Percentiles rank a stretch among this genome's conserved stretches.
Evolutionary conservation across 176 grass and related monocot genomes (phyloP).

Genomic region (Carex cristatella): DNA sequence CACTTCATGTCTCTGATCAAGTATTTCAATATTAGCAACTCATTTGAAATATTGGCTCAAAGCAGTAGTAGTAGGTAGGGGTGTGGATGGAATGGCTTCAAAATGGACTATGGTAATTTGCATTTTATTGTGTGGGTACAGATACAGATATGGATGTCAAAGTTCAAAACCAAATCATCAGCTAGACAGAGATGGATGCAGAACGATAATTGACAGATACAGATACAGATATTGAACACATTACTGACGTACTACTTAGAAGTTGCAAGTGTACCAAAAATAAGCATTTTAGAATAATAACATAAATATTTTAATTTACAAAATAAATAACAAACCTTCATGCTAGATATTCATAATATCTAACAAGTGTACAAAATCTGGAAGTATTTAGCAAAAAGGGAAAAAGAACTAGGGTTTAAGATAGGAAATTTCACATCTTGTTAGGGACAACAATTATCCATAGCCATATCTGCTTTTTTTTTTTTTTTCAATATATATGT

Average conservation of each 20-base stretch:
- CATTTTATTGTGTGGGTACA: background rate
- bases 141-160: background rate
- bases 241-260: background rate
- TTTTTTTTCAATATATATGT: background rate
- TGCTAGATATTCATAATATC: background rate
- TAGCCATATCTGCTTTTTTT: background rate
- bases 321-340: background rate
- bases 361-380: background rate
- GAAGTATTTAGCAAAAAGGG: background rate
- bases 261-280: too few relatives aligned
- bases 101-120: background rate
- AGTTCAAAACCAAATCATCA: background rate
- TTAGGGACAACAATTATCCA: background rate
- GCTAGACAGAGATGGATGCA: background rate
- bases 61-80: background rate
- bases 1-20: background rate
- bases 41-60: background rate
- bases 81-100: background rate
- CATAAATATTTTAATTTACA: background rate
- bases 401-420: background rate
- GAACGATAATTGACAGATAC: background rate
- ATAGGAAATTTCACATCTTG: background rate
- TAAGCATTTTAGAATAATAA: background rate
- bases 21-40: background rate
- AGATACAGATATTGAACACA: background rate